Base-by-base conservation (phyloP, 202 grass and related monocot genomes). In the Setaria viridis region DNA sequence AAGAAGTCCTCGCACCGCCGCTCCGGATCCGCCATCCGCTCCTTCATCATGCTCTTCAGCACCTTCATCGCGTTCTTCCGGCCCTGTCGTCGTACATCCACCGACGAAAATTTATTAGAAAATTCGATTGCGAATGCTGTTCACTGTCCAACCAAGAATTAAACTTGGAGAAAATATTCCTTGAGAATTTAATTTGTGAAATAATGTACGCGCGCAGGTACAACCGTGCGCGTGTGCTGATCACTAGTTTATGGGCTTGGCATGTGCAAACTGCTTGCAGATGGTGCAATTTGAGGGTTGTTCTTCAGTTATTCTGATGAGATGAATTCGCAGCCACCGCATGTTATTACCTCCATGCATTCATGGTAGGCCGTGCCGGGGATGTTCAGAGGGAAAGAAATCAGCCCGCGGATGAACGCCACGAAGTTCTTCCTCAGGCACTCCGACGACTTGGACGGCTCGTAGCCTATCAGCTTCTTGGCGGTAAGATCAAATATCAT, bases 401-500 rank as follows among this genome's bases (percentile, higher is more conserved):
- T 94, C 15, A 97, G 11, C 10, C 89, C 89, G 43, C 85, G 85
- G 17, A 97, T 94, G 85, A 97, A 94, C 9, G 89, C 60, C 64
- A 86, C 64, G 49, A 97, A 97, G 67, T 90, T 93, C 49, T 81
- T 83, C 92, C 85, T 70, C 58, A 97, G 87, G 21, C 64, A 88
- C 14, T 92, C 89, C 4, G 87, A 81, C n/a, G 91, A 84, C 82
- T 82, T 77, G 9, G 70, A 39, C 14, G 94, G 85, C 3, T 97
- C 89, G 66, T 94, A 94, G 70, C 91, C 88, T 33, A 97, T 97
- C 85, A 97, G 81, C 80, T 93, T 97, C 89, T 97, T 94, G 54
- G 89, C 94, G 12, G 94, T 92, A 21, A 97, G 84, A 15, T 97
- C 87, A 85, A 97, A 97, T 68, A 97, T 93, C 94, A 97, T 94